Conservation (phyloP, 192 early-diverging fungal genomes). For the Oehlia diaphana region DNA sequence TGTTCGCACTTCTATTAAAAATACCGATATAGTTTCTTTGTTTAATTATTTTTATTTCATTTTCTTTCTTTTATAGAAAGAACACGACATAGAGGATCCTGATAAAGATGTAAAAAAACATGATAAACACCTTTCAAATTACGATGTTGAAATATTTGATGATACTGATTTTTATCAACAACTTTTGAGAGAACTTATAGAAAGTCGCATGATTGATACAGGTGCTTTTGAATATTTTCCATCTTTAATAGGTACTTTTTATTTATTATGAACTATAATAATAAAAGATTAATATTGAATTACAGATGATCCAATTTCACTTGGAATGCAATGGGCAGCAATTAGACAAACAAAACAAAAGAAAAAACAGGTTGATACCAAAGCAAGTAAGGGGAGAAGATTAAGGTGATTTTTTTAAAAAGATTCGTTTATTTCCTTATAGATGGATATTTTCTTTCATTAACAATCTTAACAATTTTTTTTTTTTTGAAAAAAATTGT, state of each 20-base stretch:
- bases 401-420: slow-evolving; percentile 53
- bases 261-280: background rate
- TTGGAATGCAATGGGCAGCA: slow-evolving; percentile 83
- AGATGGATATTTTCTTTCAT: background rate
- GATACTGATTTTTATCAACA: slow-evolving; percentile 96
- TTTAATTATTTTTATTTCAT: background rate
- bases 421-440: too few species aligned
- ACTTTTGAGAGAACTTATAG: slow-evolving; percentile 91
- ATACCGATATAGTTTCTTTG: background rate
- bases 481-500: background rate
- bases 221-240: background rate
- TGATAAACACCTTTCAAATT: slow-evolving; percentile 66
- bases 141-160: slow-evolving; percentile 91
- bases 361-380: slow-evolving; percentile 82
- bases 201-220: slow-evolving; percentile 87
- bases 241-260: too few species aligned
- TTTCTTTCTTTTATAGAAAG: slow-evolving; percentile 25
- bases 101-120: slow-evolving; percentile 43
- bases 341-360: slow-evolving; percentile 70
- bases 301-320: slow-evolving; percentile 78
- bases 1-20: background rate
- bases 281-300: slow-evolving; percentile 21
- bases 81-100: slow-evolving; percentile 32
- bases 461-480: background rate
- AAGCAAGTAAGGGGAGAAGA: slow-evolving; percentile 89